A percentile compares a stretch with the other conserved stretches of the same genome.
phyloP scores from a whole-genome alignment of 441 rosid species.

The Mallotus japonicus region DNA sequence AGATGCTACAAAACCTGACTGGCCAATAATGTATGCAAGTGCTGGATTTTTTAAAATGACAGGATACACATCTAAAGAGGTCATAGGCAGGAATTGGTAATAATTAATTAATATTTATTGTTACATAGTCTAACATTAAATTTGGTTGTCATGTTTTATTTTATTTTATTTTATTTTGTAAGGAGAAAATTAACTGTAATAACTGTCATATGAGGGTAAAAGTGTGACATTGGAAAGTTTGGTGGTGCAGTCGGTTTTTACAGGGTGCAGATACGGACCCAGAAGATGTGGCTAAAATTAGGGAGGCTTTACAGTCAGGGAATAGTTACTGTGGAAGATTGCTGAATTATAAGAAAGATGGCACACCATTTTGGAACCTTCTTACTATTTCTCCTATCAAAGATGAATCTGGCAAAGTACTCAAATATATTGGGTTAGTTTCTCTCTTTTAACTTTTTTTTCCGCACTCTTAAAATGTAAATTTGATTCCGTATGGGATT shows the following conservation, averaged over 20 bases:
- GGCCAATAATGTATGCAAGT: constrained; percentile 90
- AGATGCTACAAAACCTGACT: constrained; percentile 89
- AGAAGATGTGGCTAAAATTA: constrained; percentile 68
- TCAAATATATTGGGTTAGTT: constrained; percentile 91
- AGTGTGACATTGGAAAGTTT: not conserved
- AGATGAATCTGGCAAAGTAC: constrained; percentile 75
- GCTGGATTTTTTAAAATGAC: constrained; percentile 98
- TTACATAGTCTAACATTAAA: no score
- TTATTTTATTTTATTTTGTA: no score
- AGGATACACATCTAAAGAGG: constrained; percentile 88
- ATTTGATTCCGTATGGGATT: no score
- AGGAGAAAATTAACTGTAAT: not conserved
- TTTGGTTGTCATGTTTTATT: no score
- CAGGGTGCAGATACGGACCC: constrained; percentile 94
- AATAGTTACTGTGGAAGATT: constrained; percentile 79
- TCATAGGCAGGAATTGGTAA: constrained; percentile 89
- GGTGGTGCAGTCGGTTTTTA: constrained; percentile 66
- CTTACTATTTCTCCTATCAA: constrained; percentile 92
- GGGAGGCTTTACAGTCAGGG: constrained; percentile 61
- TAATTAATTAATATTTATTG: no score
- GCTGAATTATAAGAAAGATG: constrained; percentile 93
- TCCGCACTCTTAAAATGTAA: no score
- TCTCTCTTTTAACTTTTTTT: no score
- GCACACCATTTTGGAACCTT: constrained; percentile 93
- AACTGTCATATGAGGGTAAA: constrained; percentile 18